Evolutionary conservation across 1,139 yeast genomes (phyloP).

Genomic region (Pichia sp.): DNA sequence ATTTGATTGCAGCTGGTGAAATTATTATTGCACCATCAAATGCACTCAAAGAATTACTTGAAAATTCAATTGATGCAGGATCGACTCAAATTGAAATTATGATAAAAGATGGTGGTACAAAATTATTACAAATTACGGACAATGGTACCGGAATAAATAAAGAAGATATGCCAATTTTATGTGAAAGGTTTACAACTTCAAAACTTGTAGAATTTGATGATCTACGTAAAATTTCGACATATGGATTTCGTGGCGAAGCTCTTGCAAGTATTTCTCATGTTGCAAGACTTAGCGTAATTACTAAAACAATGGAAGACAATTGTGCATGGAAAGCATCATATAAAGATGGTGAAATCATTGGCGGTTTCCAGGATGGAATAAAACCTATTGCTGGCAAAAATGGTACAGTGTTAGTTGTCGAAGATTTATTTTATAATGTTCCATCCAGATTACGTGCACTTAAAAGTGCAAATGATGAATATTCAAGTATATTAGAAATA

Average conservation of each 20-base stretch:
- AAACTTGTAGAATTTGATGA: slow-evolving; percentile 46
- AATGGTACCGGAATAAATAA: slow-evolving; percentile 46
- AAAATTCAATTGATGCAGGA: slow-evolving; percentile 49
- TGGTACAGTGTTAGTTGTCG: slow-evolving; percentile 84
- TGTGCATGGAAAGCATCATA: slow-evolving; percentile 70
- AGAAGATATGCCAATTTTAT: slow-evolving; percentile 42
- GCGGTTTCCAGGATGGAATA: slow-evolving; percentile 40
- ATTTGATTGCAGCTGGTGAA: slow-evolving; percentile 95
- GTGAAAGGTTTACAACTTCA: slow-evolving; percentile 56
- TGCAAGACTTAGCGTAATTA: slow-evolving; percentile 66
- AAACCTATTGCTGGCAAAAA: slow-evolving; percentile 78
- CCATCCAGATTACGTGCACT: slow-evolving; percentile 73
- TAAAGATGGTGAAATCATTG: slow-evolving; percentile 51
- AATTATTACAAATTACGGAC: slow-evolving; percentile 47
- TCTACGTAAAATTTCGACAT: slow-evolving; percentile 42
- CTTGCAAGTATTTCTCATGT: slow-evolving; percentile 56
- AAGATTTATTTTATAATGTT: slow-evolving; percentile 83
- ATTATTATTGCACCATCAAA: slow-evolving; percentile 91
- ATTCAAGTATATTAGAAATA: slow-evolving; percentile 69
- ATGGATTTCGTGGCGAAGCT: slow-evolving; percentile 61
- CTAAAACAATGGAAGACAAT: slow-evolving; percentile 54
- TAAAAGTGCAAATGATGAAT: slow-evolving; percentile 67
- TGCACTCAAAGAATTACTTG: slow-evolving; percentile 51
- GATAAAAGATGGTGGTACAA: slow-evolving; percentile 51
- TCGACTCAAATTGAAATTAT: slow-evolving; percentile 44